Evolutionary conservation across 768 basidiomycete genomes (phyloP).

Genomic region (Pleurotus giganteus): DNA sequence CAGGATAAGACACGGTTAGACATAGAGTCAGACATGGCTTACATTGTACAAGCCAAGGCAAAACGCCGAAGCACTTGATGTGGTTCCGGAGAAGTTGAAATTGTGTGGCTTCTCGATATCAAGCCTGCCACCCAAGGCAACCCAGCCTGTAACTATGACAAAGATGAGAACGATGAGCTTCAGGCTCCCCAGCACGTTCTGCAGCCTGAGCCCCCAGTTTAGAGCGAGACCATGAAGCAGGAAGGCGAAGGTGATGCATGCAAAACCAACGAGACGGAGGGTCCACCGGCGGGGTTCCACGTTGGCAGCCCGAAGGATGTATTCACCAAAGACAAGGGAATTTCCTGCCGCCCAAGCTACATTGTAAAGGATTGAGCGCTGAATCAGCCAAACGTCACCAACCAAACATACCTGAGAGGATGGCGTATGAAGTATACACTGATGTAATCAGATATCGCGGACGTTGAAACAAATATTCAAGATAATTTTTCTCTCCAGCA

Average conservation of each 20-base stretch:
- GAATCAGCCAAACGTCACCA: neutral
- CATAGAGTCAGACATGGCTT: slow-evolving; percentile 6
- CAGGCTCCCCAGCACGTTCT: slow-evolving; percentile 59
- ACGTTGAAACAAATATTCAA: slow-evolving; percentile 57
- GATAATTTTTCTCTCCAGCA: slow-evolving; percentile 73
- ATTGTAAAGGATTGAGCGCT: neutral
- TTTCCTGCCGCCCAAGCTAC: slow-evolving; percentile 41
- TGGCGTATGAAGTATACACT: slow-evolving; percentile 50
- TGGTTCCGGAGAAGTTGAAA: slow-evolving; percentile 41
- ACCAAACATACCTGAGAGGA: slow-evolving; percentile 38
- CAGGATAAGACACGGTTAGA: neutral
- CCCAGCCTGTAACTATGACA: slow-evolving; percentile 47
- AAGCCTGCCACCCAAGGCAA: slow-evolving; percentile 36
- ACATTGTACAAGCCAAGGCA: slow-evolving; percentile 53
- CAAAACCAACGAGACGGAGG: slow-evolving; percentile 33
- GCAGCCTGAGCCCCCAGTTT: slow-evolving; percentile 57
- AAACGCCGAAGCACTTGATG: slow-evolving; percentile 46
- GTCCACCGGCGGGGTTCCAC: slow-evolving; percentile 28
- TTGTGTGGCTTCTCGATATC: slow-evolving; percentile 31
- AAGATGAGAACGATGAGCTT: slow-evolving; percentile 50
- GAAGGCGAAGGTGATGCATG: slow-evolving; percentile 33
- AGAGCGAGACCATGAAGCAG: slow-evolving; percentile 42
- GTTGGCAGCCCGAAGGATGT: slow-evolving; percentile 33
- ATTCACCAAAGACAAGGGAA: slow-evolving; percentile 61
- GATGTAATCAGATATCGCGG: slow-evolving; percentile 58